These are phyloP conservation scores for Lasiosphaeria miniovina DNA, from an alignment of 495 filamentous ascomycete genomes.

Conservation along the genomic window DNA sequence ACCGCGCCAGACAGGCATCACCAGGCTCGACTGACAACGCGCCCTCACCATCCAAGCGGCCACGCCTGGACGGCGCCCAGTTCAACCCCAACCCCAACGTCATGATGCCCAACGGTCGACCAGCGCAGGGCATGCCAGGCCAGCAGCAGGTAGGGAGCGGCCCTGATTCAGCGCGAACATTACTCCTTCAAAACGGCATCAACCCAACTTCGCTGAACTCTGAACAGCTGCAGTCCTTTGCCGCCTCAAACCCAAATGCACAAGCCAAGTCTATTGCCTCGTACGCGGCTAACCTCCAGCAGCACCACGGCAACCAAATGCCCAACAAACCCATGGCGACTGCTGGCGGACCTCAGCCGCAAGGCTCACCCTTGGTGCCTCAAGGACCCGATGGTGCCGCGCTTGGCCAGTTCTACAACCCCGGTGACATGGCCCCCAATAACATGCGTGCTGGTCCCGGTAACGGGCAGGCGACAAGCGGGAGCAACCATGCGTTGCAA, in stretches of 20 bases:
- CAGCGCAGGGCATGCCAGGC: constrained; percentile 65
- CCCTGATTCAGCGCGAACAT: constrained; percentile 49
- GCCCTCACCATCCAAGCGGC: constrained; percentile 87
- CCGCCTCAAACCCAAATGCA: constrained; percentile 52
- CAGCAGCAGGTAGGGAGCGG: constrained; percentile 68
- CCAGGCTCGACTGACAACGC: constrained; percentile 82
- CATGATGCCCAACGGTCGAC: constrained; percentile 77
- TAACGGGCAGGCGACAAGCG: constrained; percentile 50
- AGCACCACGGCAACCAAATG: constrained; percentile 78
- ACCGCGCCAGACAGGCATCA: constrained; percentile 74
- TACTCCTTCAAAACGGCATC: constrained; percentile 76
- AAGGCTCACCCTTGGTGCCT: constrained; percentile 78
- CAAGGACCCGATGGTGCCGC: constrained; percentile 63
- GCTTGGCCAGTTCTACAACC: constrained; percentile 66
- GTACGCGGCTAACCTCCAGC: constrained; percentile 78
- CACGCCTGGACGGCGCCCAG: constrained; percentile 68
- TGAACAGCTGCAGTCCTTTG: constrained; percentile 74
- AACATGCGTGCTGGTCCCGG: constrained; percentile 57
- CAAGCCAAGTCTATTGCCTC: constrained; percentile 81
- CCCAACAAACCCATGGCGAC: constrained; percentile 61
- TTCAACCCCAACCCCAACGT: constrained; percentile 65
- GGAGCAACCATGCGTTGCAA: constrained; percentile 90
- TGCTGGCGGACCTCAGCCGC: constrained; percentile 49
- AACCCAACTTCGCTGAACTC: constrained; percentile 68
- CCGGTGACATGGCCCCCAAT: constrained; percentile 46